Base-by-base conservation (phyloP, 2,329 filamentous ascomycete genomes). In the Colletotrichum sp. region DNA sequence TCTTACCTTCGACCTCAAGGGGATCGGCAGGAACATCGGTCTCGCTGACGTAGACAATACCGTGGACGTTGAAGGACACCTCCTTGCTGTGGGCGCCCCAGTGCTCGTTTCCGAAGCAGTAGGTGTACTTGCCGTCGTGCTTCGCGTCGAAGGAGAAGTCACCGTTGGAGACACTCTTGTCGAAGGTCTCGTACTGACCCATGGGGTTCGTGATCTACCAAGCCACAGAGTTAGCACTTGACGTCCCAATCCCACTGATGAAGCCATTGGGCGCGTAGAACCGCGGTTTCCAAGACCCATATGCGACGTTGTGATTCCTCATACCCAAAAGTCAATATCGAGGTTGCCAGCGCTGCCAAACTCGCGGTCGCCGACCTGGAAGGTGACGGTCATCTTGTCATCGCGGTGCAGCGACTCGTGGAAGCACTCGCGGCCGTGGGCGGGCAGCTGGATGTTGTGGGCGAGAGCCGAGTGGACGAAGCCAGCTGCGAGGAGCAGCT, bases 21-120 rank as follows among this genome's bases (percentile, higher is more conserved):
- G 97, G 97, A 83, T 99, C 96, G 80, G 94, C 91, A 32, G 95
- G 92, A 76, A 94, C 90, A 81, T 99, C 96, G 76, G 91, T 89
- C 86, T 99, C 97, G 72, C 95, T 94, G 68, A 99, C 96, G 87
- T 99, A 99, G 83, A 99, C 96, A 79, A 99, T 95, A 81, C 97
- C 97, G 87, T 99, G 97, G 69, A 99, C 97, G 86, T 99, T 99
- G 92, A 99, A 99, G 72, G 95, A 98, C 70, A 99, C 96, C 86
- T 99, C 97, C 88, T 99, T 99, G 84, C 93, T 98, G 86, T 95
- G 95, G 75, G 96, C 96, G 75, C 95, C 95, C 96, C 96, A 99
- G 86, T 97, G 94, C 89, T 99, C 96, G 87, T 99, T 99, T 87
- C 97, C 98, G 89, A 99, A 99, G 92, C 97, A 99, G 92, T 99